Evolutionary conservation across 768 basidiomycete genomes (phyloP), one percentile per base, ranked within the genome.

Genomic region (Stropharia rugosoannulata): DNA sequence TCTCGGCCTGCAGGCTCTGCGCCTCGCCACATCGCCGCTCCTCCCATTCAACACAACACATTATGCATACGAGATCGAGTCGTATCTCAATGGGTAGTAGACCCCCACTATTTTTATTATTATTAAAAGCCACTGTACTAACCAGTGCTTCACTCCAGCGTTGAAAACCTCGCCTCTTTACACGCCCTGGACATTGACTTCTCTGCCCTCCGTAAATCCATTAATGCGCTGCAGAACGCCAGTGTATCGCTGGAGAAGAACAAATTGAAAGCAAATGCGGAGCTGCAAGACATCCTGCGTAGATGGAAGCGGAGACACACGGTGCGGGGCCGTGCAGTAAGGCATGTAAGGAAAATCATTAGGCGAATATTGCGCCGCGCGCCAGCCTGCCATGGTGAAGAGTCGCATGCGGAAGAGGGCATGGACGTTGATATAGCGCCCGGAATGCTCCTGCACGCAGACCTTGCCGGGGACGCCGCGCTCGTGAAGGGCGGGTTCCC

Each of bases 11-110:
- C 67, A 84, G 59, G 67, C 77, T 5, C 75, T 90, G 16, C 76
- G 86, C n/a, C 59, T 89, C 15, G 73, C 80, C 1, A 83, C 87
- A 59, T 77, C 81, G 19, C 73, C 86, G 47, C 66, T 89, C 16
- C 67, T 91, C 5, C 89, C 89, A 1, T 67, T 90, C 54, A 90
- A 90, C 63, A 86, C 87, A 15, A 89, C 88, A 0, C 84, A 89
- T 49, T 90, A 90, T 64, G 72, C 86, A 5, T 59, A 79, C 13
- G 85, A 89, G 64, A 71, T 90, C 12, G 70, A 74, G 42, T 69
- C 73, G 13, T 89, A 90, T 63, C 74, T 87, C 9, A 73, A 78
- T 35, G 76, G 72, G 87, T 88, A 32, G 3, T 49, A 32, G 4
- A 5, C 59, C 61, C 78, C 49, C 39, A 29, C 27, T 38, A 3